Evolutionary conservation across 2,329 filamentous ascomycete species (phyloP), one percentile per base, ranked within the genome.

Genomic region (Colletotrichum karsti): DNA sequence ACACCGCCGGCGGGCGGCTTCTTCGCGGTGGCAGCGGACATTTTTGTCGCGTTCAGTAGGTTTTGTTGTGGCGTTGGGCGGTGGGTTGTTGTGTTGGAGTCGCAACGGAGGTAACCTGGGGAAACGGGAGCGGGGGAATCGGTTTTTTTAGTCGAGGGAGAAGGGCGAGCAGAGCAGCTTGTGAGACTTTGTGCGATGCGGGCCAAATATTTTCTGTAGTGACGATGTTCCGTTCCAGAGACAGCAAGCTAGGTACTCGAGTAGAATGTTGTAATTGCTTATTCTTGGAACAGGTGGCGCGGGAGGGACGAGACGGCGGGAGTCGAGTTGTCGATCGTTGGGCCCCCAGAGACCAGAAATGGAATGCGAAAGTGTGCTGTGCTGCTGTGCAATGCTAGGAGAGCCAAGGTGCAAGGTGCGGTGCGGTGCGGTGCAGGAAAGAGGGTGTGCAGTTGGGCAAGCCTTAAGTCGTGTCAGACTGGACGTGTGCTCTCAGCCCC

Each of bases 21-120:
- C 78, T 87, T 89, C 65, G 85, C 80, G 70, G 82, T 80, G 70
- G 82, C 79, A 68, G 82, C 78, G 56, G 86, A 87, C 87, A 88
- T 88, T 74, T 57, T 73, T 73, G 72, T 65, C 60, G 50, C 48
- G 30, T 37, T 44, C n/a, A n/a, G n/a, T n/a, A n/a, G 35, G 33
- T 37, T 46, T 50, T 61, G 28, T 61, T 64, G 59, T 67, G 26
- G 48, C 53, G 54, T 88, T 88, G 74, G 26, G 48, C 53, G 54
- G 88, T 88, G 74, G 28, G 61, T 72, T 74, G 73, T 66, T 63
- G 53, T 60, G 60, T 64, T 50, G 62, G 22, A 58, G 41, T 59
- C 51, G 56, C 24, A 20, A 39, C 33, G 61, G 41, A 65, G 35
- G 60, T 57, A 61, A 67, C 51, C 67, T 57, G 48, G 58, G 48